These are phyloP conservation scores for Zancudomyces culisetae DNA, from an alignment of 371 early-diverging fungal species.

Conservation along the genomic window DNA sequence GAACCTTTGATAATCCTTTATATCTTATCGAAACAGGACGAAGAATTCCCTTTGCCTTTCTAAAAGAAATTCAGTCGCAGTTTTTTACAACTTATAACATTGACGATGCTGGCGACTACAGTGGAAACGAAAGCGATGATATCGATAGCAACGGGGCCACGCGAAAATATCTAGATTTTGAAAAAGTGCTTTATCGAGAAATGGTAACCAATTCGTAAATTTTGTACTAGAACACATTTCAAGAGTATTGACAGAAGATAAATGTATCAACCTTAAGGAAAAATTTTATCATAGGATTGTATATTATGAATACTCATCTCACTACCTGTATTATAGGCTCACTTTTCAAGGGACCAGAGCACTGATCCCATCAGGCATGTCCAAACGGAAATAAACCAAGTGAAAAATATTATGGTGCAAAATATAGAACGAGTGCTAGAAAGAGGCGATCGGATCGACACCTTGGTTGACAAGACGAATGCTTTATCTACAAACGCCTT, in stretches of 20 bases:
- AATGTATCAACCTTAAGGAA: too few relatives aligned
- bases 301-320: too few relatives aligned
- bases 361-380: conserved; percentile 65
- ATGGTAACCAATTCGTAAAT: not conserved
- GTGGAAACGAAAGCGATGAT: too few relatives aligned
- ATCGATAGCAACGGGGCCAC: too few relatives aligned
- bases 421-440: conserved; percentile 85
- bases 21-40: too few relatives aligned
- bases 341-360: conserved; percentile 47
- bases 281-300: too few relatives aligned
- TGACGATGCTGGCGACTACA: not conserved
- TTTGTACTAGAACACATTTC: too few relatives aligned
- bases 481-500: conserved; percentile 68
- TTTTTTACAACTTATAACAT: conserved; percentile 19
- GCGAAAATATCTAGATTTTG: not conserved
- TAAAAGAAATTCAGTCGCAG: conserved; percentile 54
- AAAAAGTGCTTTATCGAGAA: conserved; percentile 9
- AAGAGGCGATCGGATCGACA: conserved; percentile 77
- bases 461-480: conserved; percentile 80
- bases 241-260: too few relatives aligned
- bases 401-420: conserved; percentile 84
- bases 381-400: conserved; percentile 77
- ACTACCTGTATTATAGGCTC: conserved; percentile 34
- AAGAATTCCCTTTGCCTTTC: conserved; percentile 72
- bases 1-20: too few relatives aligned